phyloP scores from a whole-genome alignment of 371 early-diverging fungal species.

The Ecytonucleospora hepatopenaei region DNA sequence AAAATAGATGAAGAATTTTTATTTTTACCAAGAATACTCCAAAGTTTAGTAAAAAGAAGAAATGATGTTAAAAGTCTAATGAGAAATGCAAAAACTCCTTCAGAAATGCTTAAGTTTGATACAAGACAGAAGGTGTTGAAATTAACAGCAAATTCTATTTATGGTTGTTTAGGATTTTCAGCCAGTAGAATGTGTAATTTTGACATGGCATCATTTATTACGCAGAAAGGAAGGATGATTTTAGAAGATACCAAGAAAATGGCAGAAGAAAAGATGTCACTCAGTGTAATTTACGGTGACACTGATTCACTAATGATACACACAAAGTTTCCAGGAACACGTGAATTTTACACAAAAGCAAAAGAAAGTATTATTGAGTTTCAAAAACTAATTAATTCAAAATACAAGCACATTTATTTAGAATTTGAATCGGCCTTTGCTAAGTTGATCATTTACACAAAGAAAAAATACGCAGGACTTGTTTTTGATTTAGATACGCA shows the following conservation, averaged over 20 bases:
- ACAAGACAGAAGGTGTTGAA: constrained; percentile 91
- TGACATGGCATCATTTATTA: constrained; percentile 88
- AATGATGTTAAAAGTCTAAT: constrained; percentile 74
- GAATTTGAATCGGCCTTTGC: constrained; percentile 88
- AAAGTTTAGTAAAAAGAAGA: constrained; percentile 75
- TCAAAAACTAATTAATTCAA: constrained; percentile 71
- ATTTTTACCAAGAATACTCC: constrained; percentile 74
- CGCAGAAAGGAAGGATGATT: constrained; percentile 87
- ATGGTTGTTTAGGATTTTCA: constrained; percentile 91
- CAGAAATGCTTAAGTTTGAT: constrained; percentile 63
- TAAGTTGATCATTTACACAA: constrained; percentile 82
- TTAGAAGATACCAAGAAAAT: constrained; percentile 78
- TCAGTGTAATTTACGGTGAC: constrained; percentile 91
- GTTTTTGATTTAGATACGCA: constrained; percentile 56
- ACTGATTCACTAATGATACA: constrained; percentile 99
- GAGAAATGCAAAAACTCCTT: constrained; percentile 60
- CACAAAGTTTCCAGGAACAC: constrained; percentile 67
- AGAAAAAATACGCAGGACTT: constrained; percentile 96
- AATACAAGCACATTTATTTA: constrained; percentile 79
- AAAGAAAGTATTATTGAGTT: constrained; percentile 68
- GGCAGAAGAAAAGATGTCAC: constrained; percentile 58
- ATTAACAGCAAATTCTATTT: constrained; percentile 96
- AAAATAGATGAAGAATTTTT: not conserved
- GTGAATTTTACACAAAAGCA: constrained; percentile 58
- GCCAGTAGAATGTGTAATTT: constrained; percentile 92